Base-by-base conservation (phyloP, 768 basidiomycete species). In the Trametes sanguinea region DNA sequence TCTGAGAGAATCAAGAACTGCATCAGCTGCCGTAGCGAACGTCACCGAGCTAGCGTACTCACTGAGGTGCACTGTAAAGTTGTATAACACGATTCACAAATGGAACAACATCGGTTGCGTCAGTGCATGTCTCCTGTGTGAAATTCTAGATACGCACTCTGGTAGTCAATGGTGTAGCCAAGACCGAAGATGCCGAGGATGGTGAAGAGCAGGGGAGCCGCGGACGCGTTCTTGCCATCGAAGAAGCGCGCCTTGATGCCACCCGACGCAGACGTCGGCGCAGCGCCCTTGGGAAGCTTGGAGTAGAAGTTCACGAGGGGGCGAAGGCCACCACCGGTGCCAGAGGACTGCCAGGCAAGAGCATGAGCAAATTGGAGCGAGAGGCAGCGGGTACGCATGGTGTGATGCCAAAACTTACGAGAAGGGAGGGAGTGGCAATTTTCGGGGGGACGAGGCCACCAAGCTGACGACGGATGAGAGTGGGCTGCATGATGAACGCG, bases 241-340 rank as follows among this genome's bases (percentile, higher is more conserved):
- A 95, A 94, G 77, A 81, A 92, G 47, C 87, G 81, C n/a, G 76
- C 90, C 76, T 91, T 90, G 70, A 96, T 79, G 22, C 94, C 92
- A 60, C 72, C 76, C 57, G 77, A 77, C 55, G 81, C 78, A 17
- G 85, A 78, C 42, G 81, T 72, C 16, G 91, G 80, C 39, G 86
- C 84, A 43, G 85, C 79, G 48, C 95, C 95, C 75, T 98, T 98
- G 66, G 95, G 96, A 52, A 98, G 85, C 77, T 94, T 95, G 62
- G 92, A 94, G 82, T 98, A 98, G 78, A 97, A 98, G 68, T 93
- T 87, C 65, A 97, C 94, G 72, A 98, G 89, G 35, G 87, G 87
- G 60, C 83, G 80, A 55, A 96, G 89, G 64, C 91, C 86, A 46
- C 85, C 85, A 46, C 93, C 92, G 56, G 90, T 85, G 57, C 88